Percentiles rank a stretch among this genome's conserved stretches.
phyloP scores from a whole-genome alignment of 1,284 basidiomycete genomes.

The Ustilago shanxiensis region DNA sequence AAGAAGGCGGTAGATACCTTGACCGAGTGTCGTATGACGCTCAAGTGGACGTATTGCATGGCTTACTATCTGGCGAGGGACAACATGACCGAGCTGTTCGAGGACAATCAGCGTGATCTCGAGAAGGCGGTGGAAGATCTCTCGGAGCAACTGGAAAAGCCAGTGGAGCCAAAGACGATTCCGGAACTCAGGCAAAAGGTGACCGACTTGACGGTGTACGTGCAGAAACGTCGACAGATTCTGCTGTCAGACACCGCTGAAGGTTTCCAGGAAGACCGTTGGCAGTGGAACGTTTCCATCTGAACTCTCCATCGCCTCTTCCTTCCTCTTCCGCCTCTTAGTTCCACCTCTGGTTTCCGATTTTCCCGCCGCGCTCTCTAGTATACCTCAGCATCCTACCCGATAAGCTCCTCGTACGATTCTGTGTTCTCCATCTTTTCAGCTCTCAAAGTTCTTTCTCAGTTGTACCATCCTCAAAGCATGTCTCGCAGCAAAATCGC shows the following conservation, averaged over 20 bases:
- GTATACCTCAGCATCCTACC: not conserved
- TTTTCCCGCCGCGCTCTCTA: not conserved
- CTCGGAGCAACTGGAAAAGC: constrained; percentile 89
- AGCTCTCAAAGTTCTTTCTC: not conserved
- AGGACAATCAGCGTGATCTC: constrained; percentile 97
- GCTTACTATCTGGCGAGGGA: constrained; percentile 89
- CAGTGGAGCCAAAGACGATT: constrained; percentile 87
- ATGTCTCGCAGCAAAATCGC: not conserved
- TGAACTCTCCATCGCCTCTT: constrained; percentile 19
- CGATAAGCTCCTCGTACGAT: not conserved
- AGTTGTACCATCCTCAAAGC: not conserved
- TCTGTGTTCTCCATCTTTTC: not conserved
- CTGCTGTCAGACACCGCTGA: constrained; percentile 91
- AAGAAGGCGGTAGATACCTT: constrained; percentile 93
- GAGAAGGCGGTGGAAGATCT: constrained; percentile 95
- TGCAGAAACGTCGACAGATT: constrained; percentile 94
- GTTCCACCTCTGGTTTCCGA: no score
- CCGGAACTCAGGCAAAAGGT: constrained; percentile 87
- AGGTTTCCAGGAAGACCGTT: constrained; percentile 87
- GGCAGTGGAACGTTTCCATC: constrained; percentile 64
- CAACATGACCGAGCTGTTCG: constrained; percentile 95
- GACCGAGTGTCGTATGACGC: constrained; percentile 86
- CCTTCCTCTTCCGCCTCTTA: no score
- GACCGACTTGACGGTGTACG: constrained; percentile 84
- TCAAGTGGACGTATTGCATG: constrained; percentile 99